A percentile compares a stretch with the other conserved stretches of the same genome.
These are phyloP conservation scores for Aspergillus niger DNA, from an alignment of 2,329 filamentous ascomycete species.

Conservation along the genomic window DNA sequence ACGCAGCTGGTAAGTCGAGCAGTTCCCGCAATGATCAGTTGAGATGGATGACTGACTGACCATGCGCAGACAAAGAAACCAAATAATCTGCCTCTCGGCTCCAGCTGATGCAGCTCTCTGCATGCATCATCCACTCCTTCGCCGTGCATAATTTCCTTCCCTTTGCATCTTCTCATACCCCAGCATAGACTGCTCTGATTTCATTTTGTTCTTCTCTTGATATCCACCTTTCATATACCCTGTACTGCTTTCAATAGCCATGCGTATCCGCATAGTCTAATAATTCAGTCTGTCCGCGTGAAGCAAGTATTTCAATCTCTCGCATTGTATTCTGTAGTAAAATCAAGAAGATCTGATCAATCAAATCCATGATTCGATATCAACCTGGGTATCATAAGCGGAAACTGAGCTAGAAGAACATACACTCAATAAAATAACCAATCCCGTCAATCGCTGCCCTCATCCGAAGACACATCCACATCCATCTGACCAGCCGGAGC, in stretches of 20 bases:
- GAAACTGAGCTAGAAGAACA: background rate
- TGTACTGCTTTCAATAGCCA: constrained; percentile 15
- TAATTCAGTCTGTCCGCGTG: constrained; percentile 5
- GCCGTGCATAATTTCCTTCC: constrained; percentile 12
- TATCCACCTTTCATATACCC: constrained; percentile 22
- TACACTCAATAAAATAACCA: background rate
- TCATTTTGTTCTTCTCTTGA: constrained; percentile 12
- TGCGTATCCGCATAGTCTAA: constrained; percentile 1
- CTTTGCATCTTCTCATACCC: constrained; percentile 20
- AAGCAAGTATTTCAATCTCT: background rate
- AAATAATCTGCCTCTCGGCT: constrained; percentile 13
- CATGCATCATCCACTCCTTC: constrained; percentile 5
- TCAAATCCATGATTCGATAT: constrained; percentile 1
- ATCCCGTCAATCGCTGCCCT: constrained; percentile 14
- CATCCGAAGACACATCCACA: constrained; percentile 22
- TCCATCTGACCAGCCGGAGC: constrained; percentile 22
- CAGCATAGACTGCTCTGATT: constrained; percentile 15
- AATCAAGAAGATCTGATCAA: background rate
- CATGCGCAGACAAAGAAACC: constrained; percentile 10
- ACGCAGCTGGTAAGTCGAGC: constrained; percentile 13
- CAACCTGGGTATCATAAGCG: constrained; percentile 15
- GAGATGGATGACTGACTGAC: background rate
- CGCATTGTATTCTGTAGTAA: background rate
- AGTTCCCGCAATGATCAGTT: background rate
- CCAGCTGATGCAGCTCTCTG: constrained; percentile 14